Conservation (phyloP, 164 flowering plant genomes). For the Chloranthus sessilifolius region DNA sequence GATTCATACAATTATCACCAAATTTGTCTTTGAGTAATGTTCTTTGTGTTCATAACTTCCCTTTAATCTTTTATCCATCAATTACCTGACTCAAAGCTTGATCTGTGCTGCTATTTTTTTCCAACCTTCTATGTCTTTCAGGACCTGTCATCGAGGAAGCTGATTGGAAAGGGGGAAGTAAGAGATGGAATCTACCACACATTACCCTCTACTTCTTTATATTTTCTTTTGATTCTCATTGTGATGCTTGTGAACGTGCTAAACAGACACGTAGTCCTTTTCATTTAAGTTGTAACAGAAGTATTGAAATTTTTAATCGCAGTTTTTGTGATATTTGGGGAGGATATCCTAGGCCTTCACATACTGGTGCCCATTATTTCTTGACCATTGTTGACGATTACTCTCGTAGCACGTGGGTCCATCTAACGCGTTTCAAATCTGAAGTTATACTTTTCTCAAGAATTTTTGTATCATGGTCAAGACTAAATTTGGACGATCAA, state of each 20-base stretch:
- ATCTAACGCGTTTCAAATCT: neutral
- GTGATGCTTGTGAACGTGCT: neutral
- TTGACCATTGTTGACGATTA: neutral
- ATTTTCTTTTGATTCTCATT: too few relatives aligned
- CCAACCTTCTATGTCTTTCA: too few relatives aligned
- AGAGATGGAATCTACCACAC: too few relatives aligned
- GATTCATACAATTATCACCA: neutral
- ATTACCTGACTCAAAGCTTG: too few relatives aligned
- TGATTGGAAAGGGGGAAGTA: too few relatives aligned
- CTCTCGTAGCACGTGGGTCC: neutral
- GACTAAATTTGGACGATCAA: neutral
- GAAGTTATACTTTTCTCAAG: neutral
- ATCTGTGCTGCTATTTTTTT: too few relatives aligned
- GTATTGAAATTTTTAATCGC: neutral
- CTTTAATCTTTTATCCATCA: too few relatives aligned
- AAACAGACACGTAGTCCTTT: neutral
- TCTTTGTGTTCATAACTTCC: neutral
- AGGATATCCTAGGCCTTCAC: neutral
- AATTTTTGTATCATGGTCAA: neutral
- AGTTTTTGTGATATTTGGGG: neutral
- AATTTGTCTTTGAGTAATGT: neutral
- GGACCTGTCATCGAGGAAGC: too few relatives aligned
- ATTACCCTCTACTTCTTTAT: too few relatives aligned
- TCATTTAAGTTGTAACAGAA: neutral
- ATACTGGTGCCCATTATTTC: conserved; percentile 2